Evolutionary conservation across 1,284 basidiomycete species (phyloP).

Genomic region (Phlebopus sp.): DNA sequence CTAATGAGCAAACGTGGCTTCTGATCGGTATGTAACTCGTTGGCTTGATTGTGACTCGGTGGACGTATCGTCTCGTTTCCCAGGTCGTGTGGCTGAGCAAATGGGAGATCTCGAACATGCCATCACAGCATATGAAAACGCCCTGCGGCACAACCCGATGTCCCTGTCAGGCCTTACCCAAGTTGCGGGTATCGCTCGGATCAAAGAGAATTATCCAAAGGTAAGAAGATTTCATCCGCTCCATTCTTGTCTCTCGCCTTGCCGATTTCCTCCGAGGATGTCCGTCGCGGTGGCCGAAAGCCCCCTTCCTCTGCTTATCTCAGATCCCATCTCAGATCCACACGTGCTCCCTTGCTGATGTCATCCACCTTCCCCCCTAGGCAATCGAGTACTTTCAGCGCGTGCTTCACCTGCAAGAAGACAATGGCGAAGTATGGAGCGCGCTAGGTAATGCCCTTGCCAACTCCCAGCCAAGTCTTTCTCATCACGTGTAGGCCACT

Average conservation of each 20-base stretch:
- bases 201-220: conserved; percentile 85
- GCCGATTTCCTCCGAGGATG: conserved; percentile 30
- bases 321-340: conserved; percentile 31
- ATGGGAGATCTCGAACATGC: conserved; percentile 90
- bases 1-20: conserved; percentile 92
- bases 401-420: conserved; percentile 83
- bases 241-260: conserved; percentile 26
- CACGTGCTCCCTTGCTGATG: conserved; percentile 37
- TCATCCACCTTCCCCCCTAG: conserved; percentile 44
- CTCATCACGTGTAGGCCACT: conserved; percentile 65
- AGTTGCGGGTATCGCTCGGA: conserved; percentile 86
- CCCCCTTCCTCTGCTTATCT: conserved; percentile 31
- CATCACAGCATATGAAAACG: conserved; percentile 86
- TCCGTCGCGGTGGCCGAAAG: conserved; percentile 39
- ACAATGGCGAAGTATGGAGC: conserved; percentile 94
- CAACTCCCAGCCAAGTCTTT: conserved; percentile 16
- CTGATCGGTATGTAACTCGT: conserved; percentile 66
- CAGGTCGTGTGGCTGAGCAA: conserved; percentile 88
- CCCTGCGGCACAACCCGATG: conserved; percentile 87
- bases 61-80: conserved; percentile 20
- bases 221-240: conserved; percentile 42
- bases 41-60: conserved; percentile 6
- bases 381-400: conserved; percentile 95
- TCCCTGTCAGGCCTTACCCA: conserved; percentile 86
- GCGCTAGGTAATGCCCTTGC: conserved; percentile 65